Conservation (phyloP, 1,284 basidiomycete species). For the Microbotryomycetes sp. region DNA sequence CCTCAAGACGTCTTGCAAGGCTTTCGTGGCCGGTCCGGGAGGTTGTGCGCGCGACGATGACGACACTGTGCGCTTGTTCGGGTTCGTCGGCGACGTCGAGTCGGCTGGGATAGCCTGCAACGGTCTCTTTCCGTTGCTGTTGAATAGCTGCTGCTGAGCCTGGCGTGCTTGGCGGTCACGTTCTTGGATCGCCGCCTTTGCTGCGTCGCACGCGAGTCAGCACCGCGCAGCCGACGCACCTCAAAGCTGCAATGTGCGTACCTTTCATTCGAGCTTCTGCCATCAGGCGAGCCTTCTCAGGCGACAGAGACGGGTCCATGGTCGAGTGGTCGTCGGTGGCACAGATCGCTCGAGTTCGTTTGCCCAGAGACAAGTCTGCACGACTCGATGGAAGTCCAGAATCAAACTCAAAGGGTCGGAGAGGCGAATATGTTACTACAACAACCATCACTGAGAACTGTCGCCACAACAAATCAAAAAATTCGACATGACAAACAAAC, state of each 20-base stretch:
- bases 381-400: no score
- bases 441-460: background rate
- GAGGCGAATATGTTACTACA: background rate
- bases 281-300: background rate
- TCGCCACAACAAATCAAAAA: background rate
- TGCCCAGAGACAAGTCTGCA: background rate
- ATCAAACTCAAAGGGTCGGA: background rate
- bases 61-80: slow-evolving; percentile 13
- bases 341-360: background rate
- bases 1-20: background rate
- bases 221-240: slow-evolving; percentile 44
- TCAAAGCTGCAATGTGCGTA: background rate
- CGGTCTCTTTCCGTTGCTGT: slow-evolving; percentile 55
- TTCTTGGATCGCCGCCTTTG: background rate
- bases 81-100: slow-evolving; percentile 55
- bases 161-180: slow-evolving; percentile 42
- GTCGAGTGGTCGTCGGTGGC: no score
- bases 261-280: background rate
- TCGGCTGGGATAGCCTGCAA: slow-evolving; percentile 48
- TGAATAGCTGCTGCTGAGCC: slow-evolving; percentile 39
- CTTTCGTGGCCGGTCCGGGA: background rate
- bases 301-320: background rate
- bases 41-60: slow-evolving; percentile 12
- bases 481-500: background rate
- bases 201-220: slow-evolving; percentile 5